Evolutionary conservation across 768 basidiomycete genomes (phyloP), one percentile per base, ranked within the genome.

Genomic region (Mycena capillaripes): DNA sequence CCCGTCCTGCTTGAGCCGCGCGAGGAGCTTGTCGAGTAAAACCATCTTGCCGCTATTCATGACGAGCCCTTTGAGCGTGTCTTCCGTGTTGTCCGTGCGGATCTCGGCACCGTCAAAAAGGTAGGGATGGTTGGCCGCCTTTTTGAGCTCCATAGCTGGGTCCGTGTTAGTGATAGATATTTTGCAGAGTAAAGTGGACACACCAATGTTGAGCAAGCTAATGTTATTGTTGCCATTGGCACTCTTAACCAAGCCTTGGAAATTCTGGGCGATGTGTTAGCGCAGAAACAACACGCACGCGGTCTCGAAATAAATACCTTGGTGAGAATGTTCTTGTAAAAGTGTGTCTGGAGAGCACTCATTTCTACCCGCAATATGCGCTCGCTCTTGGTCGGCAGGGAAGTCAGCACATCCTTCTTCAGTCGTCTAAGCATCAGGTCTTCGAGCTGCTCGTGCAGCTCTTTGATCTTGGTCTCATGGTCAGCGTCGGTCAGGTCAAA

Each of bases 11-110:
- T 94, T 94, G 59, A 99, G 89, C 21, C 95, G 92, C 27, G 87
- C 89, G n/a, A 99, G 91, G 19, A 99, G 90, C 82, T 99, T 99
- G 85, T 99, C 98, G 65, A 99, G 92, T 36, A 99, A 85, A 58
- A 99, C 97, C 93, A 99, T 92, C 86, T 99, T 99, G 38, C 98
- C 98, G 71, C 96, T 97, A 82, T 93, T 97, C 95, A 98, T 98
- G 73, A 99, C 96, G 23, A 99, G 89, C n/a, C 97, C 97, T 77
- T 95, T 95, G 71, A 99, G 89, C 19, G 91, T 92, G 79, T 99
- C 97, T 58, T 98, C 96, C 17, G 85, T 80, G 69, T 86, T 91
- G 46, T 87, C 86, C 1, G 85, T 84, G 29, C 82, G 83, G 4
- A 86, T 83, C 82, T 99, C 98, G 25, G 96, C 98, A 30, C 98